Evolutionary conservation across 345 rosid species (phyloP).

Genomic region (Linum usitatissimum): DNA sequence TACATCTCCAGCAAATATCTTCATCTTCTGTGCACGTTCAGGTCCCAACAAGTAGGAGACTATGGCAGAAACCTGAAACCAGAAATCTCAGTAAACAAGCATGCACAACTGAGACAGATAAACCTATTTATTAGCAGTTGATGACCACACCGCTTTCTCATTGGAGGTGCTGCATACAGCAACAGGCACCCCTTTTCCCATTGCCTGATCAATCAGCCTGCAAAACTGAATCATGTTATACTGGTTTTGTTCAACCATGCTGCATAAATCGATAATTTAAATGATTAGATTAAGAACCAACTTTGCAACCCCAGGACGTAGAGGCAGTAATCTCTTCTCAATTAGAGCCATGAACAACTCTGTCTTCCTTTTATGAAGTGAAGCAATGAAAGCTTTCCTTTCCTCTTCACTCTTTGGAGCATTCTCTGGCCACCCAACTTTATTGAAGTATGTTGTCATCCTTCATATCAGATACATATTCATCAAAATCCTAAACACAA

Average conservation of each 20-base stretch:
- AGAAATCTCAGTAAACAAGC: background rate
- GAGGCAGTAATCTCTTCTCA: constrained; percentile 75
- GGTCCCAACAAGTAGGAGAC: constrained; percentile 88
- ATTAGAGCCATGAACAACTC: constrained; percentile 87
- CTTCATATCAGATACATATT: constrained; percentile 12
- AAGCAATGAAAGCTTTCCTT: constrained; percentile 77
- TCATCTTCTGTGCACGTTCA: constrained; percentile 67
- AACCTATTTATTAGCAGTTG: background rate
- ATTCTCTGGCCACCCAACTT: constrained; percentile 82
- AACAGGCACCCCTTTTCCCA: constrained; percentile 66
- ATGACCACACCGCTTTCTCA: constrained; percentile 81
- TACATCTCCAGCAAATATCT: constrained; percentile 90
- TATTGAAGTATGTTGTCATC: constrained; percentile 93
- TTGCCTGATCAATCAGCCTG: constrained; percentile 89
- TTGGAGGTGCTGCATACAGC: constrained; percentile 96
- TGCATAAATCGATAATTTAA: too few relatives aligned
- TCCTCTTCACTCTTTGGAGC: constrained; percentile 80
- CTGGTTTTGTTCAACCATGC: background rate
- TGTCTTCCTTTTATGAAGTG: constrained; percentile 80
- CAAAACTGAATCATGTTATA: background rate
- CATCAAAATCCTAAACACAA: background rate
- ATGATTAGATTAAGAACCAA: constrained; percentile 13
- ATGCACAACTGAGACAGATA: background rate
- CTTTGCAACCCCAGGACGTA: constrained; percentile 91
- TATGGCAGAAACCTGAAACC: constrained; percentile 75